phyloP scores from a whole-genome alignment of 2,329 filamentous ascomycete species.

The Lachnellula arida region DNA sequence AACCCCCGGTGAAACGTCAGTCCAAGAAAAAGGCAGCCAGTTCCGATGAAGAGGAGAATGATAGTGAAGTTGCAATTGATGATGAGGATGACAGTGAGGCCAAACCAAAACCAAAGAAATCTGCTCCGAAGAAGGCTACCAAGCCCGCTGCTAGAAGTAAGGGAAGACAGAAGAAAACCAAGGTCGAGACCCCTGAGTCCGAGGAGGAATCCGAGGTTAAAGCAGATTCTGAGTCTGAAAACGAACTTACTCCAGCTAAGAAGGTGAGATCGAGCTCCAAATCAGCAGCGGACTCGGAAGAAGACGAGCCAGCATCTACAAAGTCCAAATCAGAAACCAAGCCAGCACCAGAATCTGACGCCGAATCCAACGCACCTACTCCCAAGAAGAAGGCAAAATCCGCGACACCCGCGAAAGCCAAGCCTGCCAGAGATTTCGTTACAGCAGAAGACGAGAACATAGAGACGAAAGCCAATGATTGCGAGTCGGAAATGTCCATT shows the following conservation, averaged over 20 bases:
- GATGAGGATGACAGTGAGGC: constrained; percentile 15
- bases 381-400: constrained; percentile 6
- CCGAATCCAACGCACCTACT: neutral
- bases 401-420: neutral
- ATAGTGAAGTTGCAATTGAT: constrained; percentile 10
- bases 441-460: constrained; percentile 11
- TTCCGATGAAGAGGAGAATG: constrained; percentile 19
- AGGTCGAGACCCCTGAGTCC: neutral
- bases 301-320: constrained; percentile 5
- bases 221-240: constrained; percentile 2
- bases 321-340: neutral
- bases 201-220: constrained; percentile 1
- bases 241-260: neutral
- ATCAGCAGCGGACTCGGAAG: neutral
- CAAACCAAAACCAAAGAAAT: constrained; percentile 17
- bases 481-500: constrained; percentile 61
- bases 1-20: constrained; percentile 23
- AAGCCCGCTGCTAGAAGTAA: neutral
- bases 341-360: constrained; percentile 6
- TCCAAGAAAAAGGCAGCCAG: constrained; percentile 24
- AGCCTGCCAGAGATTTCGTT: constrained; percentile 8
- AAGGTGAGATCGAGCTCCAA: neutral
- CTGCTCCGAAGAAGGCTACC: constrained; percentile 13
- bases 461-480: constrained; percentile 34
- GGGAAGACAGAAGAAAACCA: neutral